A percentile compares a stretch with the other conserved stretches of the same genome.
Conservation (phyloP, 768 basidiomycete species). For the Nidularia sp. region DNA sequence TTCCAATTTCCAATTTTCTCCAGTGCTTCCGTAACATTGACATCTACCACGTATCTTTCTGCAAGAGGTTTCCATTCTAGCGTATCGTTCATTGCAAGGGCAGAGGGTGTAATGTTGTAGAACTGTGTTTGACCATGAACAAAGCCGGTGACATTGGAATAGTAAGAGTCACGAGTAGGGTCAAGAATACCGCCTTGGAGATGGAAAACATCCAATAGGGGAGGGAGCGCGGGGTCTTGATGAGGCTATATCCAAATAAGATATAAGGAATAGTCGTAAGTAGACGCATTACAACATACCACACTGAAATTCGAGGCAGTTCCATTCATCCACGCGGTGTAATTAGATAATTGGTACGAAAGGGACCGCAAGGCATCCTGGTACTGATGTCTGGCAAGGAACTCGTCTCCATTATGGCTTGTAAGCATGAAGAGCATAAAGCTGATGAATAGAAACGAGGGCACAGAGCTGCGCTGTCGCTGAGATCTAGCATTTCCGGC, state of each 20-base stretch:
- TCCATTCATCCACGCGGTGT: slow-evolving; percentile 71
- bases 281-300: slow-evolving; percentile 31
- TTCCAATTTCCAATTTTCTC: slow-evolving; percentile 59
- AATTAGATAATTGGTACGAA: slow-evolving; percentile 64
- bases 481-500: slow-evolving; percentile 17
- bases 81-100: slow-evolving; percentile 31
- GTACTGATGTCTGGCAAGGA: slow-evolving; percentile 58
- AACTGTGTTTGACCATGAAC: slow-evolving; percentile 59
- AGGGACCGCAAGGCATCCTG: slow-evolving; percentile 59
- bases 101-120: slow-evolving; percentile 58
- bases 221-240: slow-evolving; percentile 33
- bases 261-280: background rate
- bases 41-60: slow-evolving; percentile 41
- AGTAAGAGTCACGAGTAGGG: slow-evolving; percentile 52
- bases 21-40: slow-evolving; percentile 46
- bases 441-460: slow-evolving; percentile 70
- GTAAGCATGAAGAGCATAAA: slow-evolving; percentile 79
- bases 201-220: slow-evolving; percentile 47
- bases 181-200: slow-evolving; percentile 40
- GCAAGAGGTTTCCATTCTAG: slow-evolving; percentile 50
- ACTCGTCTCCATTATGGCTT: slow-evolving; percentile 69
- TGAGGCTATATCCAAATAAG: slow-evolving; percentile 34
- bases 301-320: slow-evolving; percentile 61
- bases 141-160: slow-evolving; percentile 75
- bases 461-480: slow-evolving; percentile 53